phyloP scores from a whole-genome alignment of 305 asterid genomes.

The Coffea humblotiana region DNA sequence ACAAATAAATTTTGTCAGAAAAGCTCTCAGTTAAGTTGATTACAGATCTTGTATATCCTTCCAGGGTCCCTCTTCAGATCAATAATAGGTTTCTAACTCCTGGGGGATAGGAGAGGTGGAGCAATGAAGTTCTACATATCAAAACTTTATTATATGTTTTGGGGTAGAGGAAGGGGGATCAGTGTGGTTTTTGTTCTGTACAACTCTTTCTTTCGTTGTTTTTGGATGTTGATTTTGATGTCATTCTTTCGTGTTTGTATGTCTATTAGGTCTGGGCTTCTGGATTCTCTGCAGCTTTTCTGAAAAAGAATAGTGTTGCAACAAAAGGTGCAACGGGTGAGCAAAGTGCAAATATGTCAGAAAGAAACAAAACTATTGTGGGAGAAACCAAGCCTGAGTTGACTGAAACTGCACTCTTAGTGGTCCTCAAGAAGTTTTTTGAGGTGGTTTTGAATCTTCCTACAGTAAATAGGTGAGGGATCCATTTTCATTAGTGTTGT shows the following conservation, averaged over 20 bases:
- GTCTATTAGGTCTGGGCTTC: slow-evolving; percentile 78
- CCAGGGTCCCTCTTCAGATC: background rate
- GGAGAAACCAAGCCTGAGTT: slow-evolving; percentile 63
- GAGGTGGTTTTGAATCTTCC: slow-evolving; percentile 74
- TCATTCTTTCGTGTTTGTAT: background rate
- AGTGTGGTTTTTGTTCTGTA: background rate
- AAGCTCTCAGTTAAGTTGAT: background rate
- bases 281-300: slow-evolving; percentile 88
- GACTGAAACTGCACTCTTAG: slow-evolving; percentile 65
- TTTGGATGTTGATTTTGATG: background rate
- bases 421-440: slow-evolving; percentile 66
- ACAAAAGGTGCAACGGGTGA: slow-evolving; percentile 50
- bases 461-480: slow-evolving; percentile 61
- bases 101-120: no score
- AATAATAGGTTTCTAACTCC: background rate
- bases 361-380: slow-evolving; percentile 43
- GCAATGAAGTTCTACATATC: background rate
- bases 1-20: background rate
- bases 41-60: background rate
- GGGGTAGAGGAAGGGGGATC: background rate
- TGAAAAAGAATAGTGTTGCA: slow-evolving; percentile 84
- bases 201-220: background rate
- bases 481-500: background rate
- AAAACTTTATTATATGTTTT: background rate
- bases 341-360: slow-evolving; percentile 31